Evolutionary conservation across 495 filamentous ascomycete species (phyloP), one percentile per base, ranked within the genome.

Genomic region (Glonium stellatum): DNA sequence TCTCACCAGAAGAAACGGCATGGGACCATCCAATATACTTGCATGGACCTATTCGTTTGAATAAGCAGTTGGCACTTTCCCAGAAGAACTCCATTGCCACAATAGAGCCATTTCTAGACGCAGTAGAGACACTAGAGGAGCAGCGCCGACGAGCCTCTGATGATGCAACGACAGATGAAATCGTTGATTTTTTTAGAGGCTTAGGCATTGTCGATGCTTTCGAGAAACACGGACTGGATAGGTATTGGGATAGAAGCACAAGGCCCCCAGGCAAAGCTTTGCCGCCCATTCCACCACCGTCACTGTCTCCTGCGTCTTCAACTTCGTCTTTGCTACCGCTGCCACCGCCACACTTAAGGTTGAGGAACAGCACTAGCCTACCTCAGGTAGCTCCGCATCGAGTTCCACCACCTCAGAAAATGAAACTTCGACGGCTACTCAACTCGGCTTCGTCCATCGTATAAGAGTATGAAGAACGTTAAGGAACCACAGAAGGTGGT

Each of bases 21-120:
- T 48, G 54, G 34, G 25, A 59, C 21, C 39, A 44, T 23, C 25
- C 22, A 13, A 34, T 63, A 6, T 67, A 63, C 47, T 22, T 46
- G 15, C 60, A 60, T 1, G 60, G 60, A 10, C 60, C 60, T 12
- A 67, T 67, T 35, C 52, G 47, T 1, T 23, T 67, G 8, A 52
- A 23, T 6, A 53, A 58, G 5, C 48, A 51, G 25, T 23, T 18
- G 23, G 49, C 18, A 25, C 5, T 46, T 6, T 15, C 51, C 19
- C 56, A 54, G 0, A 52, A 48, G 42, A 50, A 31, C 10, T 62
- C 55, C 8, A 53, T 59, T 13, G 59, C 59, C 15, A 62, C 50
- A 1, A 4, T 62, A 13, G 63, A 62, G 6, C 59, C 50, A 1
- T 59, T 62, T 36, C 23, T 36, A 21, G 21, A 44, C 27, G 55